Percentiles rank a stretch among this genome's conserved stretches.
Evolutionary conservation across 1,284 basidiomycete species (phyloP).

Genomic region (Ganoderma lucidum): DNA sequence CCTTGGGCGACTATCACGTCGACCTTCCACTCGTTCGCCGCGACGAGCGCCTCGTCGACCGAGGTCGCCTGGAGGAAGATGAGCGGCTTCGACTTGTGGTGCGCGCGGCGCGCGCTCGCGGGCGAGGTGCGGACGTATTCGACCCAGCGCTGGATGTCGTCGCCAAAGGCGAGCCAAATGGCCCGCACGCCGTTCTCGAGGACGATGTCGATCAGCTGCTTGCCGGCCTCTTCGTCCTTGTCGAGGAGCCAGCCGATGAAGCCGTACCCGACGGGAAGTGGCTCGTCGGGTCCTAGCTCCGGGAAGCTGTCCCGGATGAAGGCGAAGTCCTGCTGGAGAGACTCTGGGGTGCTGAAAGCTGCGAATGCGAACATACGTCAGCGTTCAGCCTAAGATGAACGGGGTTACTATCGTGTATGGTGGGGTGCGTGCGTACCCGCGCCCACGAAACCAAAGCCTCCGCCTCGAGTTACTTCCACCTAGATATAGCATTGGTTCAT

Average conservation of each 20-base stretch:
- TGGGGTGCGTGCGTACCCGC: slow-evolving; percentile 50
- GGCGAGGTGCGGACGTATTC: slow-evolving; percentile 63
- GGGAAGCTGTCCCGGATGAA: slow-evolving; percentile 50
- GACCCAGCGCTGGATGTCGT: slow-evolving; percentile 65
- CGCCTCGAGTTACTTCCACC: slow-evolving; percentile 64
- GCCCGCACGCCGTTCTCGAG: slow-evolving; percentile 67
- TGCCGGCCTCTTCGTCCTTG: slow-evolving; percentile 48
- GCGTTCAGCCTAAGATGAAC: not conserved
- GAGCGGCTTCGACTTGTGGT: too few relatives aligned
- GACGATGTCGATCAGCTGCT: slow-evolving; percentile 55
- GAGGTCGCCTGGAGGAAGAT: slow-evolving; percentile 72
- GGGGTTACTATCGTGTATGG: not conserved
- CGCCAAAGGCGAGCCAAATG: slow-evolving; percentile 79
- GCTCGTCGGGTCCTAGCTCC: slow-evolving; percentile 41
- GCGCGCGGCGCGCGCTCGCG: slow-evolving; percentile 41
- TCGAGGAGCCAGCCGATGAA: slow-evolving; percentile 79
- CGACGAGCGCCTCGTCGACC: slow-evolving; percentile 61
- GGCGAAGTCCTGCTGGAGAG: slow-evolving; percentile 56
- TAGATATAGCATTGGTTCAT: slow-evolving; percentile 11
- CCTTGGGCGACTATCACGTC: slow-evolving; percentile 84
- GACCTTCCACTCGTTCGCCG: slow-evolving; percentile 65
- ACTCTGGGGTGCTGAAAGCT: slow-evolving; percentile 41
- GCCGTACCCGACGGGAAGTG: slow-evolving; percentile 75
- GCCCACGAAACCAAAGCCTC: slow-evolving; percentile 76
- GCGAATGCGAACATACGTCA: not conserved